Base-by-base conservation (phyloP, 352 stramenopile genomes). In the Globisporangium canariense region DNA sequence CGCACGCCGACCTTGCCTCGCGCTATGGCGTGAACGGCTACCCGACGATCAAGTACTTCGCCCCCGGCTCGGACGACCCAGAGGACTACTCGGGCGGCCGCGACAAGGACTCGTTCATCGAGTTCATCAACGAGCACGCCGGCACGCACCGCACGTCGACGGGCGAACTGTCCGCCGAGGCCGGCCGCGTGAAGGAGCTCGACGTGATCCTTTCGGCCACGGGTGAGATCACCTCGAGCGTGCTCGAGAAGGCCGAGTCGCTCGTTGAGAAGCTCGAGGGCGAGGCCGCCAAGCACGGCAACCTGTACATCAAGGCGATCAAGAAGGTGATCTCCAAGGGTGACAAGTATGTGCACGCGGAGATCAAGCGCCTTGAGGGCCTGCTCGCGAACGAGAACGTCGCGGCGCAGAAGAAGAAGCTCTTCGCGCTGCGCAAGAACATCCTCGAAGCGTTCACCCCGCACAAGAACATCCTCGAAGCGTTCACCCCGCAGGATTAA, bases 41-140 rank as follows among this genome's bases (percentile, higher is more conserved):
- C 82, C 92, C 92, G 36, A 97, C 91, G 57, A 81, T 98, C 71
- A 97, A 96, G 76, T 97, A 96, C 78, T 98, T 97, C 61, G 76
- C 84, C 0, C 79, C 80, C 0, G 88, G 78, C 56, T 81, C 84
- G 59, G 77, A 86, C 47, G 89, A 96, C 58, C 76, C 88, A 22
- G 83, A 96, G 66, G 80, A 95, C 73, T 98, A 97, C 75, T 79
- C 77, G 57, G 78, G 77, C 51, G 89, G 81, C 52, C 86, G 90
- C 40, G 86, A 96, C 71, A 88, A 97, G 71, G 67, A 70, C 30
- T 90, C 81, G 62, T 95, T 95, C 62, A 85, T 97, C 6, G 73
- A 90, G 30, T 98, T 97, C 53, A 75, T 98, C 49, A 98, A 98
- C 73, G 83, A 94, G 58, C 89, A 97, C 66, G 89, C 90, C 34